phyloP scores from a whole-genome alignment of 805 yeast species.

The Barnettozyma pratensis region DNA sequence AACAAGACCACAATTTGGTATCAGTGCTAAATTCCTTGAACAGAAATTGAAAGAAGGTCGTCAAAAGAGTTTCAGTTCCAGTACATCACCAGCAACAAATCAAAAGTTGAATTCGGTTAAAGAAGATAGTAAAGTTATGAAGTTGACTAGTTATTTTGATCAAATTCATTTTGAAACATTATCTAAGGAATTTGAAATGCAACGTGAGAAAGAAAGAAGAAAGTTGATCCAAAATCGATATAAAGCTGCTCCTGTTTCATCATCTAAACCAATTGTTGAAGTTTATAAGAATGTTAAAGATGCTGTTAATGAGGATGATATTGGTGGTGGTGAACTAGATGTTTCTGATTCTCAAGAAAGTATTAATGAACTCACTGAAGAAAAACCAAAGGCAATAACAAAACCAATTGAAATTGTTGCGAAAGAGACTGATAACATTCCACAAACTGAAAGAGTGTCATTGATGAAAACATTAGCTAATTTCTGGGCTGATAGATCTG shows the following conservation, averaged over 20 bases:
- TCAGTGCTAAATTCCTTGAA: constrained; percentile 24
- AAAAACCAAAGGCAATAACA: constrained; percentile 1
- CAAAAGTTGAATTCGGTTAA: constrained; percentile 13
- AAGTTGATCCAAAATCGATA: constrained; percentile 56
- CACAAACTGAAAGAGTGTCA: constrained; percentile 65
- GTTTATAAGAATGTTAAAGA: constrained; percentile 84
- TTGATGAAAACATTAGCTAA: constrained; percentile 77
- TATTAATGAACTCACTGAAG: constrained; percentile 8
- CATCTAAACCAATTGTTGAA: constrained; percentile 84
- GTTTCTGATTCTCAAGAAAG: constrained; percentile 18
- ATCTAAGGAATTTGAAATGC: constrained; percentile 81
- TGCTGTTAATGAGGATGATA: constrained; percentile 62
- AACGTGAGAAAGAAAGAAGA: constrained; percentile 73
- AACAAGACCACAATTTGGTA: constrained; percentile 15
- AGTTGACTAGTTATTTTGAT: constrained; percentile 63
- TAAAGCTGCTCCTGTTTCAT: constrained; percentile 64
- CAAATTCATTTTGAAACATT: constrained; percentile 74
- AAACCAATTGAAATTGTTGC: constrained; percentile 15
- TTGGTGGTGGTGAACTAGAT: constrained; percentile 17
- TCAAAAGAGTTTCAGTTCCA: constrained; percentile 14
- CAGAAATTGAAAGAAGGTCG: constrained; percentile 25
- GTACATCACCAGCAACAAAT: constrained; percentile 2
- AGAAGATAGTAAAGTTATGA: constrained; percentile 47
- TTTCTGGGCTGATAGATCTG: constrained; percentile 97
- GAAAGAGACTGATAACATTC: constrained; percentile 19